These are phyloP conservation scores for Chlorella sorokiniana DNA, from an alignment of 139 green algal species.

Conservation along the genomic window DNA sequence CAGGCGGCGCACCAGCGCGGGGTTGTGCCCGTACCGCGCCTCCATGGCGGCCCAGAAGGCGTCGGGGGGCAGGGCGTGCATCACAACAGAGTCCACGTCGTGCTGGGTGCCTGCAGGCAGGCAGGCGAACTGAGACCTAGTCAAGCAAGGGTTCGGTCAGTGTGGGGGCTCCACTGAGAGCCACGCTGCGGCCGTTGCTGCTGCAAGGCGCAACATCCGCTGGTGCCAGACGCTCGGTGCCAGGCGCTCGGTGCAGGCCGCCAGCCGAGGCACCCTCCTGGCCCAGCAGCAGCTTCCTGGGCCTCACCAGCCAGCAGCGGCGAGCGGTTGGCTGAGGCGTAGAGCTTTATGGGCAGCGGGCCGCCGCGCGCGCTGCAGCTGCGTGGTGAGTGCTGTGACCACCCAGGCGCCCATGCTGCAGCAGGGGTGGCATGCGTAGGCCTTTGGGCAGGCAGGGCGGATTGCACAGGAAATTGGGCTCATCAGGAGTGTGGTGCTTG, in stretches of 20 bases:
- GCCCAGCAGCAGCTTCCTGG: no score
- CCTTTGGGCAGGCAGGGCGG: no score
- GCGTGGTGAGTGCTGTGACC: slow-evolving; percentile 43
- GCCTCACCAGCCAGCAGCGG: slow-evolving; percentile 39
- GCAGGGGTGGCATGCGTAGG: no score
- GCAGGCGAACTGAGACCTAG: slow-evolving; percentile 22
- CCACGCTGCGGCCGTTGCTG: no score
- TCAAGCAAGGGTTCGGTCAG: neutral
- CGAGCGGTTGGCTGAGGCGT: slow-evolving; percentile 51
- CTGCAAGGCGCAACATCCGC: no score
- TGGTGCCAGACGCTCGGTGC: no score
- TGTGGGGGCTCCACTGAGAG: no score
- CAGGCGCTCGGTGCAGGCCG: no score
- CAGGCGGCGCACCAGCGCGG: slow-evolving; percentile 37
- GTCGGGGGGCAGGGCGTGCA: slow-evolving; percentile 46
- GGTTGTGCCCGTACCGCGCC: slow-evolving; percentile 50
- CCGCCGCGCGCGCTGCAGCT: slow-evolving; percentile 28
- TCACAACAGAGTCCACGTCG: slow-evolving; percentile 48
- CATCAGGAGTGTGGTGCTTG: no score
- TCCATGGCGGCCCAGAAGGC: slow-evolving; percentile 60
- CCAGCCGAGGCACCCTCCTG: no score
- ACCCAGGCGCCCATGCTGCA: slow-evolving; percentile 63
- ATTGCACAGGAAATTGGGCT: no score
- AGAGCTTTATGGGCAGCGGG: slow-evolving; percentile 51
- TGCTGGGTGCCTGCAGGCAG: slow-evolving; percentile 29